Base-by-base conservation (phyloP, 2,329 filamentous ascomycete genomes). In the Leptographium flavum region DNA sequence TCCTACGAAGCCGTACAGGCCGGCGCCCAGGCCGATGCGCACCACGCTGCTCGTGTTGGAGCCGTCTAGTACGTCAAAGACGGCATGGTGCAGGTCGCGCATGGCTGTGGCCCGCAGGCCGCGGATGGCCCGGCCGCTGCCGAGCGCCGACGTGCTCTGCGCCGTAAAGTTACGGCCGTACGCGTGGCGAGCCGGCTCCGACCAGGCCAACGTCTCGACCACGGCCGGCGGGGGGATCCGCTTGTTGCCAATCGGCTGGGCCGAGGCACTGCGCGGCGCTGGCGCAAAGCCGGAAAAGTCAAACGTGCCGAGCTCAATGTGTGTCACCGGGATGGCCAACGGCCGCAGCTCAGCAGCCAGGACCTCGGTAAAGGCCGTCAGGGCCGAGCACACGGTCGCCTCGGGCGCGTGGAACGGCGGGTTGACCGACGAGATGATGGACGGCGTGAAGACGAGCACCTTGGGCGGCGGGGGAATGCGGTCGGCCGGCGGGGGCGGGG, bases 221-320 rank as follows among this genome's bases (percentile, higher is more conserved):
- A 72, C 65, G 39, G 73, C 68, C 33, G 67, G 62, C 22, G 66
- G 61, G 10, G 67, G 62, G 30, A 70, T 59, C 21, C 25, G 32
- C 14, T 66, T 56, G 22, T 63, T 36, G 32, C 38, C 27, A n/a
- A 45, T 32, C 32, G 45, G 45, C 47, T 50, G 47, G 9, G 47
- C 47, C 4, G 53, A 36, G 41, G 41, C 45, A 43, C 46, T 52
- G 31, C 51, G 49, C 14, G 67, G 49, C 15, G 67, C 59, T 25
- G 71, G 73, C 2, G 71, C 71, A 62, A 81, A 79, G 50, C 79
- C 71, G 7, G 79, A 77, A 55, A 90, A 79, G 62, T 96, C 90
- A 59, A 98, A 87, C 21, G 86, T 88, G 47, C 92, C 92, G 2
- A 96, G 78, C 62, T 90, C 87, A 59, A 98, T 73, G 58, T 95